Conservation (phyloP, 352 stramenopile genomes). For the Phytophthora palmivora region DNA sequence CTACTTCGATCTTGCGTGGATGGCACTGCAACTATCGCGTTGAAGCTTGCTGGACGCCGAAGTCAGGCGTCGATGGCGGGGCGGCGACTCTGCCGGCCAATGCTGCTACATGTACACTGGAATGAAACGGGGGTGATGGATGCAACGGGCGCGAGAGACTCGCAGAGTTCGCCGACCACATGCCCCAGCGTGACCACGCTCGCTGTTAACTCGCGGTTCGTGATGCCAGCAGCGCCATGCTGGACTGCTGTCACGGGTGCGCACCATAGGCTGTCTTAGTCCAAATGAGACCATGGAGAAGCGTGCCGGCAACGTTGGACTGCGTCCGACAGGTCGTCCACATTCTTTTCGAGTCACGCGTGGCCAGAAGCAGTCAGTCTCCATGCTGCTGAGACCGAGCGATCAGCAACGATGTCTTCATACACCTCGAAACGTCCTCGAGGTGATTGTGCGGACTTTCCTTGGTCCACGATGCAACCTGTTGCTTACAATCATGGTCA, state of each 20-base stretch:
- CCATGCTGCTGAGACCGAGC: slow-evolving; percentile 1
- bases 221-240: slow-evolving; percentile 21
- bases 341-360: slow-evolving; percentile 5
- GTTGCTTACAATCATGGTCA: slow-evolving; percentile 27
- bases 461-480: slow-evolving; percentile 13
- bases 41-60: slow-evolving; percentile 20
- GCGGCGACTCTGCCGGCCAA: slow-evolving; percentile 1
- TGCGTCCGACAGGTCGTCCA: not conserved
- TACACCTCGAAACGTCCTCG: not conserved
- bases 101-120: too few species aligned
- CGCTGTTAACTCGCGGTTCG: slow-evolving; percentile 23
- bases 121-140: too few species aligned
- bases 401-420: too few species aligned
- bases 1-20: slow-evolving; percentile 20
- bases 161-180: too few species aligned
- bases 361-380: slow-evolving; percentile 27
- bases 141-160: too few species aligned
- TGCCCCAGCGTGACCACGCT: not conserved
- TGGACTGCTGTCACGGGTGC: slow-evolving; percentile 34
- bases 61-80: slow-evolving; percentile 11
- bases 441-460: slow-evolving; percentile 23
- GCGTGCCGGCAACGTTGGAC: slow-evolving; percentile 11
- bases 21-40: slow-evolving; percentile 14
- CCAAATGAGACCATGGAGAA: slow-evolving; percentile 24
- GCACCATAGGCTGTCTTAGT: slow-evolving; percentile 39